Conservation (phyloP, 2,329 filamentous ascomycete genomes). For the Ophiostoma australiae region DNA sequence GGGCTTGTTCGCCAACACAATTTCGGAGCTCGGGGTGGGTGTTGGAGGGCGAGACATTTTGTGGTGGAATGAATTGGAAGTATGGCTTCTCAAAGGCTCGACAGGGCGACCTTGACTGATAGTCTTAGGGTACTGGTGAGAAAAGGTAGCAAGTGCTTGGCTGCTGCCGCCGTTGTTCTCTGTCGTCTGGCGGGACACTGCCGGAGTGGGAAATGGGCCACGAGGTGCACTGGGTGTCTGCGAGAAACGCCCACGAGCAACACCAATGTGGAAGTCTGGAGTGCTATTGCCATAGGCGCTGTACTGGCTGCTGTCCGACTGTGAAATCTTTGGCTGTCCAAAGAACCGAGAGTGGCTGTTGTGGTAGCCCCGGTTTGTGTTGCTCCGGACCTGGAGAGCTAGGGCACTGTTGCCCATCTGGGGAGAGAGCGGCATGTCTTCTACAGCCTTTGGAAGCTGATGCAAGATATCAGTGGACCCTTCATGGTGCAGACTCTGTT, state of each 20-base stretch:
- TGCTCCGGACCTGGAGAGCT: not conserved
- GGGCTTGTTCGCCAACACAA: not conserved
- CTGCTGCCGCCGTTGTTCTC: not conserved
- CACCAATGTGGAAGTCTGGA: not conserved
- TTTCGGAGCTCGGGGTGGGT: not conserved
- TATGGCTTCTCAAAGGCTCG: not conserved
- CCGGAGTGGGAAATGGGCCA: not conserved
- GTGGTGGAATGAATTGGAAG: not conserved
- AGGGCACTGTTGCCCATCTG: not conserved
- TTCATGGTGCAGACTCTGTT: not conserved
- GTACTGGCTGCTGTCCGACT: not conserved
- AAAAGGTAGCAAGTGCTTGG: not conserved
- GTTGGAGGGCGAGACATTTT: not conserved
- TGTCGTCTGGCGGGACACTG: not conserved
- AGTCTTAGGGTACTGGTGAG: not conserved
- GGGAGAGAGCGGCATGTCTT: conserved; percentile 26
- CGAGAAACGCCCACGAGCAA: not conserved
- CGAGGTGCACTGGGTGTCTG: not conserved
- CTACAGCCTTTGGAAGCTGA: conserved; percentile 19
- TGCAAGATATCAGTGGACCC: conserved; percentile 10
- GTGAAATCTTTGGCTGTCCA: not conserved
- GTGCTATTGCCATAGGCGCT: not conserved
- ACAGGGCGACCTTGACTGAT: not conserved
- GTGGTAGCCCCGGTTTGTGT: not conserved
- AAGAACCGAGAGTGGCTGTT: not conserved